phyloP scores from a whole-genome alignment of 139 green algal species.

The Tetradesmus obliquus region DNA sequence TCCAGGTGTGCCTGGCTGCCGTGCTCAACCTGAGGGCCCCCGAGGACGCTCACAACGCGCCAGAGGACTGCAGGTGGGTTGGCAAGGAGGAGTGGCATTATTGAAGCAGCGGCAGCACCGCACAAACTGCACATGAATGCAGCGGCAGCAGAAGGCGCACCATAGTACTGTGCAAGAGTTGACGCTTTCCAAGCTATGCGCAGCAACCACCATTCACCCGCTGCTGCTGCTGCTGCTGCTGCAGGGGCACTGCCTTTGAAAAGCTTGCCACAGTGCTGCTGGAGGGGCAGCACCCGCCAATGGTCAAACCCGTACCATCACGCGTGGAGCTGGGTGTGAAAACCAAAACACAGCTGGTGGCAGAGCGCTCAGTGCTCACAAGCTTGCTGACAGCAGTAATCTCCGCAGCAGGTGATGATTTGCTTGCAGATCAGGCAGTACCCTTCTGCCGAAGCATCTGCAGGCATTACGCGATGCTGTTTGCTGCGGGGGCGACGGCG shows the following conservation, averaged over 20 bases:
- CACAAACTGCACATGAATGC: not conserved
- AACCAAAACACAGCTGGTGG: slow-evolving; percentile 88
- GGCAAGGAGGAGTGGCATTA: not conserved
- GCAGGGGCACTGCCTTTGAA: slow-evolving; percentile 45
- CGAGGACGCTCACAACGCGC: slow-evolving; percentile 35
- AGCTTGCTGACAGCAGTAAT: slow-evolving; percentile 66
- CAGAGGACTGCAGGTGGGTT: slow-evolving; percentile 10
- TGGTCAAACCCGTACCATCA: slow-evolving; percentile 18
- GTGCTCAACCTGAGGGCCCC: slow-evolving; percentile 83
- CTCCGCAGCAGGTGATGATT: slow-evolving; percentile 62
- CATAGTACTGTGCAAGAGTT: too few relatives aligned
- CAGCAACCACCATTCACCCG: too few relatives aligned
- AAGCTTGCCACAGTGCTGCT: slow-evolving; percentile 60
- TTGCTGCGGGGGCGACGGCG: slow-evolving; percentile 67
- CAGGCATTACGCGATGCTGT: slow-evolving; percentile 95
- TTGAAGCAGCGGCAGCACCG: not conserved
- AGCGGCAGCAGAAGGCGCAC: not conserved
- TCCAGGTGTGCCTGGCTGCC: slow-evolving; percentile 84
- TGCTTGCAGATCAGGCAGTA: slow-evolving; percentile 64
- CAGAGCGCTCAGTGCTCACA: slow-evolving; percentile 76
- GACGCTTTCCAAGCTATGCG: not conserved
- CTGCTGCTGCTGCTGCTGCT: not conserved
- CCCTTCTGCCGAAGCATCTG: slow-evolving; percentile 79
- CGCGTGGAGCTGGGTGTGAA: slow-evolving; percentile 76
- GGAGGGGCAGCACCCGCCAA: slow-evolving; percentile 25